Percentiles rank a stretch among this genome's conserved stretches.
Evolutionary conservation across 306 rosid genomes (phyloP).

Genomic region (Castanopsis chinensis): DNA sequence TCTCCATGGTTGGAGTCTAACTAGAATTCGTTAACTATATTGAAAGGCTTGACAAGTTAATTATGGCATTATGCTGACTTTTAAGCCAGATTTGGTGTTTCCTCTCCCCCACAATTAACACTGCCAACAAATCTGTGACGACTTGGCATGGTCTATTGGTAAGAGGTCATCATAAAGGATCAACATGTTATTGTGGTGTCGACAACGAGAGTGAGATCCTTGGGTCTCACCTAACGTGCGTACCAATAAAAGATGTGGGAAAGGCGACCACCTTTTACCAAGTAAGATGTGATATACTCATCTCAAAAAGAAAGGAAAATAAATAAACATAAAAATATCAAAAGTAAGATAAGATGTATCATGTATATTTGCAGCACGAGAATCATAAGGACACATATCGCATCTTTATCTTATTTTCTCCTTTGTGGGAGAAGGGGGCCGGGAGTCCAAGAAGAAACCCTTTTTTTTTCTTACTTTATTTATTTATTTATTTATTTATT

Average conservation of each 20-base stretch:
- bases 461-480: neutral
- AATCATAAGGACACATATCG: neutral
- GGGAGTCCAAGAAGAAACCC: neutral
- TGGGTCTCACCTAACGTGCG: conserved; percentile 19
- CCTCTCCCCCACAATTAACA: neutral
- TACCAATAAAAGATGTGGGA: neutral
- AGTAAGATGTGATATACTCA: conserved; percentile 13
- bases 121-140: neutral
- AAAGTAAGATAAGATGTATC: too few relatives aligned
- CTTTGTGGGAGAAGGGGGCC: neutral
- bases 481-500: too few relatives aligned
- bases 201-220: conserved; percentile 3
- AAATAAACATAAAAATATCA: too few relatives aligned
- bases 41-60: conserved; percentile 30
- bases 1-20: conserved; percentile 19
- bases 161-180: conserved; percentile 3
- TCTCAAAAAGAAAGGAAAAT: too few relatives aligned
- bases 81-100: neutral
- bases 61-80: conserved; percentile 39
- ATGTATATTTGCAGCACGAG: neutral
- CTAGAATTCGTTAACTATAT: conserved; percentile 16
- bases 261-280: conserved; percentile 14
- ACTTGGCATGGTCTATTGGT: conserved; percentile 11
- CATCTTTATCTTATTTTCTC: neutral
- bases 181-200: conserved; percentile 19